Base-by-base conservation (phyloP, 768 basidiomycete genomes). In the Auricularia cornea region DNA sequence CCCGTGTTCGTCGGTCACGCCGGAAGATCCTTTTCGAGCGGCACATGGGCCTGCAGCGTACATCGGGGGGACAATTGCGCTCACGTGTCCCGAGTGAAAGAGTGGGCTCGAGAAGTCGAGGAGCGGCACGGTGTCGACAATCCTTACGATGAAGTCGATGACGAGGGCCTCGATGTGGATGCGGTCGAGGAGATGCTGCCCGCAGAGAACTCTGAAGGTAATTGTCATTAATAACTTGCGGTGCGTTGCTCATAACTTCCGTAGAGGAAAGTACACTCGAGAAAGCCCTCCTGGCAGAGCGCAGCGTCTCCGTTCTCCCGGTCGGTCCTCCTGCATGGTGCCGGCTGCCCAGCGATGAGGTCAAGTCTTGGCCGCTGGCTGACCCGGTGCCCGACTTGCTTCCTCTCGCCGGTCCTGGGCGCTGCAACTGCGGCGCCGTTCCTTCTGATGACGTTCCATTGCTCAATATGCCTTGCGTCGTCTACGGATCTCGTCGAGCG, bases 351-450 rank as follows among this genome's bases (percentile, higher is more conserved):
- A 11, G 18, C 12, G 54, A 57, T 26, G 8, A 8, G 23, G n/a
- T 26, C 6, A 16, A 16, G 6, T 28, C 23, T 16, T 14, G 6
- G 5, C 8, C 18, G 12, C 26, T 10, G 18, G 12, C 6, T 3
- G 28, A 31, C 6, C 54, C 54, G 14, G 28, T 57, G 6, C 54
- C 54, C 6, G 23, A 3, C 11, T 3, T 23, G 3, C 30, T 57
- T 8, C 28, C 23, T 64, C 18, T 63, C 41, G 2, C 63, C 59
- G 35, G 32, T 61, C 4, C 10, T 31, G 12, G 64, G 56, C 33
- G 67, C 65, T 26, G 59, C 38, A 20, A 68, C 23, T 70, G 38
- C 33, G 65, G 2, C 63, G 26, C 18, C 26, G 48, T 6, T 6
- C 20, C 10, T 14, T 8, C 8, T 14, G 33, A 35, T 8, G 14